A percentile compares a stretch with the other conserved stretches of the same genome.
phyloP scores from a whole-genome alignment of 306 rosid species.

The Inga leiocalycina region DNA sequence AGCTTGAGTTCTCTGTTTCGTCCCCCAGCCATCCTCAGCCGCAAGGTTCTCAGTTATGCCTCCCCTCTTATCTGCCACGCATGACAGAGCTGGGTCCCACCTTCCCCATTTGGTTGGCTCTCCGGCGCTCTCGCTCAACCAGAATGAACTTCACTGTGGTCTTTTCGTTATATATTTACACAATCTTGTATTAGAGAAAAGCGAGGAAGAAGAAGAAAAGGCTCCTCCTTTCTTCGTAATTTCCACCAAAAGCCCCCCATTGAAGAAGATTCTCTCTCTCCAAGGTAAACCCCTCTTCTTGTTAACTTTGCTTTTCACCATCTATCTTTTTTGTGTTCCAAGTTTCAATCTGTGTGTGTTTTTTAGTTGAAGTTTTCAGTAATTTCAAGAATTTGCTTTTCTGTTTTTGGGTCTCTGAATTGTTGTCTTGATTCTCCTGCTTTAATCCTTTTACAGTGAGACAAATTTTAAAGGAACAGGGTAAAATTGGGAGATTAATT shows the following conservation, averaged over 20 bases:
- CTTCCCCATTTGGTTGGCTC: constrained; percentile 32
- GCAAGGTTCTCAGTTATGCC: constrained; percentile 22
- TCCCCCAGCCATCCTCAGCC: constrained; percentile 42
- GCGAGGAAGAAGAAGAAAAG: constrained; percentile 11
- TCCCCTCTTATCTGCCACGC: constrained; percentile 79
- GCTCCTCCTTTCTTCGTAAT: constrained; percentile 27
- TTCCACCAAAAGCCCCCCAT: background rate
- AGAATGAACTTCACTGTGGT: constrained; percentile 10
- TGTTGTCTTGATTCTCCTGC: background rate
- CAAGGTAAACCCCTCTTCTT: constrained; percentile 23
- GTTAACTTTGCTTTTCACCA: background rate
- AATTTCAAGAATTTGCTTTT: background rate
- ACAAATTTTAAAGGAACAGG: background rate
- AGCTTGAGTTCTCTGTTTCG: background rate
- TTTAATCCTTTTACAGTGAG: background rate
- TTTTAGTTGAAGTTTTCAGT: background rate
- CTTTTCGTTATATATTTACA: constrained; percentile 31
- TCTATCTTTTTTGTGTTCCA: background rate
- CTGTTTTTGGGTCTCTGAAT: background rate
- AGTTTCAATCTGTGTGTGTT: background rate
- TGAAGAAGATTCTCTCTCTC: constrained; percentile 14
- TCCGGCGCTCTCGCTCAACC: constrained; percentile 38
- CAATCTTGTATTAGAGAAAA: constrained; percentile 7
- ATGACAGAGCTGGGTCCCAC: constrained; percentile 44
- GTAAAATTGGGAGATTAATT: background rate